These are phyloP conservation scores for Hymenoscyphus infarciens DNA, from an alignment of 2,329 filamentous ascomycete species.

Conservation along the genomic window DNA sequence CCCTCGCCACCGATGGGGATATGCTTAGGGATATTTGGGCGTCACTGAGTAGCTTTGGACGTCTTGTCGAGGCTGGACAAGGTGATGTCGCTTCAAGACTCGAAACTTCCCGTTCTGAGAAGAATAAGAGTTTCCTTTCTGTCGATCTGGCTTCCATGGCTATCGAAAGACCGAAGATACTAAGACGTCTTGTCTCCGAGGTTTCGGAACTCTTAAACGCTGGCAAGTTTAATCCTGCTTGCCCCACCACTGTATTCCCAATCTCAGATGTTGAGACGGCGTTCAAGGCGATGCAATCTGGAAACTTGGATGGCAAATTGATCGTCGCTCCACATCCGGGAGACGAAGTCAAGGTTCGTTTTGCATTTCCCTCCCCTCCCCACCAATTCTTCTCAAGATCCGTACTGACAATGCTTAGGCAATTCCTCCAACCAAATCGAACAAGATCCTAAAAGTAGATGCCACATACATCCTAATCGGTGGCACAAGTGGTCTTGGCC, in stretches of 20 bases:
- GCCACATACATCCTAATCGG: conserved; percentile 36
- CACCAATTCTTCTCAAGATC: background rate
- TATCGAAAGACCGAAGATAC: conserved; percentile 40
- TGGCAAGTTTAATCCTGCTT: conserved; percentile 38
- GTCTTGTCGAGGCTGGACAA: conserved; percentile 40
- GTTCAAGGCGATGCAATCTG: conserved; percentile 26
- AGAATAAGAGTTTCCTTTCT: conserved; percentile 42
- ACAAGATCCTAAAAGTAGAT: conserved; percentile 22
- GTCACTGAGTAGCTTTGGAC: conserved; percentile 38
- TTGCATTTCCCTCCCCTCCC: conserved; percentile 10
- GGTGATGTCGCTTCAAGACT: conserved; percentile 34
- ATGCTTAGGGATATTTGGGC: conserved; percentile 32
- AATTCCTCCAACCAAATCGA: conserved; percentile 19
- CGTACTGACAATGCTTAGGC: conserved; percentile 22
- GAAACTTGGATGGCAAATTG: conserved; percentile 23
- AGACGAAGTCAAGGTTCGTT: conserved; percentile 41
- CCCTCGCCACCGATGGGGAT: conserved; percentile 25
- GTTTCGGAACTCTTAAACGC: conserved; percentile 38
- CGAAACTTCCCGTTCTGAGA: conserved; percentile 35
- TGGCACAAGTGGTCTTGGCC: conserved; percentile 35
- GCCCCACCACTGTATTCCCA: conserved; percentile 38
- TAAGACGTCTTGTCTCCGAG: conserved; percentile 39
- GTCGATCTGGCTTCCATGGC: conserved; percentile 43
- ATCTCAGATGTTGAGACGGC: conserved; percentile 32
- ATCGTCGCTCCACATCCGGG: conserved; percentile 40